Evolutionary conservation across 2,329 filamentous ascomycete species (phyloP), one percentile per base, ranked within the genome.

Genomic region (Intubia oerlemansii): DNA sequence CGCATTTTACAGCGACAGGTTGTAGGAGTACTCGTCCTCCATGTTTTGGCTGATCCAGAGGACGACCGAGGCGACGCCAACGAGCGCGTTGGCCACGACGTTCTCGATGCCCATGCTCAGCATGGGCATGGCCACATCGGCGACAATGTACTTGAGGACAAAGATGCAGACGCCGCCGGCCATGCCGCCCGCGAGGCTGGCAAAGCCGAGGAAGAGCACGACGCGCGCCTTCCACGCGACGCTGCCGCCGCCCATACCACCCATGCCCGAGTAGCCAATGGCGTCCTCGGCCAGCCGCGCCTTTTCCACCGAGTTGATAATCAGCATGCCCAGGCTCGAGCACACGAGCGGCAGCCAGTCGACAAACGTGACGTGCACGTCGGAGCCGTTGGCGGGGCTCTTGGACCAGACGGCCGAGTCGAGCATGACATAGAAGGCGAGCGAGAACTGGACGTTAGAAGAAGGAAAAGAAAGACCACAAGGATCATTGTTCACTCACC

Each of bases 11-110:
- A 75, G 53, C 34, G 67, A 59, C 39, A 75, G 49, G 46, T 72
- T 74, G 48, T 75, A 75, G 26, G 66, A 61, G 41, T 74, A 75
- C 48, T 75, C 69, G 42, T 74, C 69, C 53, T 75, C 69, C 64
- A 75, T 73, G 42, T 75, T 75, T 56, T 75, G 69, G 50, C 62
- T 69, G 31, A 75, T 50, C 69, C 69, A 75, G 24, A 75, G 56
- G 34, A 73, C 61, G 27, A 71, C 66, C 14, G 62, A 63, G 49
- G 66, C 69, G 31, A 69, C 44, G 30, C 67, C 67, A 31, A 74
- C 66, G 20, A 71, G 51, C 16, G 53, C 66, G 48, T 74, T 74
- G 36, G 66, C 63, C 20, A 73, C 53, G n/a, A 74, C 55, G 36
- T 73, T 73, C 51, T 70, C 64, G 32, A 71, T 54, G 12, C 68